Base-by-base conservation (phyloP, 2,329 filamentous ascomycete species). In the Diatrype stigma region DNA sequence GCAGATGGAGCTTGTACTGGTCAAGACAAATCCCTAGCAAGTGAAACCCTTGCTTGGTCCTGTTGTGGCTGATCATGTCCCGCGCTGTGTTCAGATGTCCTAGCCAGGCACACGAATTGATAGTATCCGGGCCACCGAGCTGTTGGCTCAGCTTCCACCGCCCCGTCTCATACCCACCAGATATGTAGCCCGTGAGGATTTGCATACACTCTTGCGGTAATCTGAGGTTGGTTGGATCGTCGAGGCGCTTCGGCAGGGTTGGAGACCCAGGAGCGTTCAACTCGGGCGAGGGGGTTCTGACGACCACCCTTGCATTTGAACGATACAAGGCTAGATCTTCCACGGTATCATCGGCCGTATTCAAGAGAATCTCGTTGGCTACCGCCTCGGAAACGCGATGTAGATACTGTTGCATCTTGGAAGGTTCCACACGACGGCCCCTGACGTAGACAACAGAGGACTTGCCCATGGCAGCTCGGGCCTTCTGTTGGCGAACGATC, bases 401-500 rank as follows among this genome's bases (percentile, higher is more conserved):
- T 12, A 63, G 58, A 45, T 65, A 65, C 46, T 63, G 60, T 45
- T 63, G 63, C 32, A 65, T 58, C 44, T 61, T 59, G 38, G 63
- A 61, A n/a, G 59, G 58, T 42, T 55, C 62, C 32, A 65, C 61
- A 37, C 57, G 59, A 45, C 61, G 55, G 42, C 62, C 63, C 46
- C 61, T 55, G 30, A 65, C 58, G 38, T 64, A 64, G 22, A 59
- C 61, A 19, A 64, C 62, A 14, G 63, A 61, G 19, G 59, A 45
- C 47, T 64, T 65, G 37, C 63, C 63, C 3, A 53, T 56, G n/a
- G 60, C 60, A 12, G 61, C 59, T 22, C 63, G 60, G 22, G 57
- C 59, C n/a, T 56, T 62, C 48, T 63, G 61, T 44, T 64, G 63
- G 51, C 63, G 62, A 46, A 64, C 62, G 42, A 65, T 65, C 56